These are phyloP conservation scores for Lablab purpureus DNA, from an alignment of 306 rosid genomes.

Conservation along the genomic window DNA sequence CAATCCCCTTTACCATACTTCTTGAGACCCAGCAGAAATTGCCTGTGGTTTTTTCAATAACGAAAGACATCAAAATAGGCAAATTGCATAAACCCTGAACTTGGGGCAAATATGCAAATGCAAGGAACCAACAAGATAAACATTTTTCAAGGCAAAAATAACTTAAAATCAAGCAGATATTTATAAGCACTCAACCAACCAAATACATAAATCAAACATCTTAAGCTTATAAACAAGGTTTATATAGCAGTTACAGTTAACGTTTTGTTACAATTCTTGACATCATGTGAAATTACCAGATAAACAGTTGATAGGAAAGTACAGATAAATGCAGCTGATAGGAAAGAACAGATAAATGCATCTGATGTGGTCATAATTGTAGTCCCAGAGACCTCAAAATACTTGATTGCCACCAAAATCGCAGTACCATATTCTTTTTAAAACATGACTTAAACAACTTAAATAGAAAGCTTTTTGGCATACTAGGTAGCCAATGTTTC, in stretches of 20 bases:
- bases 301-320: background rate
- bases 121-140: constrained; percentile 37
- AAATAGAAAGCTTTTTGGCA: constrained; percentile 27
- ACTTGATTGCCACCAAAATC: background rate
- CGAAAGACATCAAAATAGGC: constrained; percentile 36
- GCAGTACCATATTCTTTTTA: background rate
- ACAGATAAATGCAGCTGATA: background rate
- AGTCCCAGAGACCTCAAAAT: background rate
- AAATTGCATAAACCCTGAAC: constrained; percentile 4
- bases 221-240: background rate
- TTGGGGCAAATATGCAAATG: constrained; percentile 26
- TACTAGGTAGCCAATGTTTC: background rate
- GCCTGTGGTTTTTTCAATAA: constrained; percentile 56
- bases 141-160: constrained; percentile 33
- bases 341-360: background rate
- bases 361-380: background rate
- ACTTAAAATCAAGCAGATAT: constrained; percentile 25
- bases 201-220: constrained; percentile 23
- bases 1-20: constrained; percentile 97
- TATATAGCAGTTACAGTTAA: background rate
- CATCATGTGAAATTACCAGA: too few species aligned
- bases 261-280: background rate
- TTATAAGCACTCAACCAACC: constrained; percentile 38
- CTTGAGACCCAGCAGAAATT: constrained; percentile 88
- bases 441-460: constrained; percentile 15